phyloP scores from a whole-genome alignment of 139 green algal genomes.

The Ostreobium quekettii region DNA sequence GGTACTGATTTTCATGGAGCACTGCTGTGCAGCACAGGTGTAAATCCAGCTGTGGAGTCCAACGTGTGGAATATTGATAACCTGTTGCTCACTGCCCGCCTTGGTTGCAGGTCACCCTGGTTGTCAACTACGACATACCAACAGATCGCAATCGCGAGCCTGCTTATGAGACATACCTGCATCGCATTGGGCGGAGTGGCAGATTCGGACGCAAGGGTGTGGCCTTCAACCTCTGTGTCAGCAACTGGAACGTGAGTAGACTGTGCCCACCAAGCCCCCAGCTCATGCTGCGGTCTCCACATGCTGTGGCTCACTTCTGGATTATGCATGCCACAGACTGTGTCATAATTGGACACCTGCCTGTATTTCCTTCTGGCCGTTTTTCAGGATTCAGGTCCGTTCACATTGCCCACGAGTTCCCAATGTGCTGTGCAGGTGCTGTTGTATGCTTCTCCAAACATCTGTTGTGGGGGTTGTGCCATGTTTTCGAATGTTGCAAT shows the following conservation, averaged over 20 bases:
- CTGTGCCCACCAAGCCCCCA: too few species aligned
- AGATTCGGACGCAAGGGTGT: conserved; percentile 92
- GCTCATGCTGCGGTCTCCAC: not conserved
- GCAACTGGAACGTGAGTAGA: conserved; percentile 29
- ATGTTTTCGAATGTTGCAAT: not conserved
- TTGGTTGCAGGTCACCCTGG: conserved; percentile 84
- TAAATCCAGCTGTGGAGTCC: too few species aligned
- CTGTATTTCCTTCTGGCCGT: not conserved
- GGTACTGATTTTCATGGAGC: too few species aligned
- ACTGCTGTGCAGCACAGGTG: too few species aligned
- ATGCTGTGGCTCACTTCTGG: not conserved
- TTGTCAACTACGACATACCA: conserved; percentile 97
- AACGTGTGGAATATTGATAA: too few species aligned
- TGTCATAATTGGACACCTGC: not conserved
- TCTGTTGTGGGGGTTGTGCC: not conserved
- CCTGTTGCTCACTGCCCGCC: too few species aligned
- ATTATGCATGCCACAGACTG: not conserved
- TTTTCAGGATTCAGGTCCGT: not conserved
- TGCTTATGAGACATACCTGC: conserved; percentile 95
- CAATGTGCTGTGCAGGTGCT: too few species aligned
- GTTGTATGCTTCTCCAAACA: too few species aligned
- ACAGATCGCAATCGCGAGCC: conserved; percentile 70
- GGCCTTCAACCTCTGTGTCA: conserved; percentile 91
- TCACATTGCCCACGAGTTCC: too few species aligned
- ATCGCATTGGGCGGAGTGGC: conserved; percentile 90